These are phyloP conservation scores for Papiliotrema nemorosa DNA, from an alignment of 1,284 basidiomycete genomes.

Conservation along the genomic window DNA sequence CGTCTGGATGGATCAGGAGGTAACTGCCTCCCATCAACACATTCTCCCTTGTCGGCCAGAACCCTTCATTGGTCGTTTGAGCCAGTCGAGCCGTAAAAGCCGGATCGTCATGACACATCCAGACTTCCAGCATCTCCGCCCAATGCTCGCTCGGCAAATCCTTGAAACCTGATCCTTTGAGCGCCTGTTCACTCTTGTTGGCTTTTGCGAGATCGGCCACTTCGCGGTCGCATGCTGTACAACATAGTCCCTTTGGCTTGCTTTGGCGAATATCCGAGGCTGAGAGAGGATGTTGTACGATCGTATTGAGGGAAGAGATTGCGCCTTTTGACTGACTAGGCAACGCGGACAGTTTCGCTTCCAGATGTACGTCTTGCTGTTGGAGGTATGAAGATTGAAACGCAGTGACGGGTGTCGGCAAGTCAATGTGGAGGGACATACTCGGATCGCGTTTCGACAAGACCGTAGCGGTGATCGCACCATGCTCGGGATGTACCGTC, in stretches of 20 bases:
- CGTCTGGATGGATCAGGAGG: slow-evolving; percentile 65
- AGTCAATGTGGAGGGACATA: slow-evolving; percentile 60
- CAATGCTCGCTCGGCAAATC: slow-evolving; percentile 93
- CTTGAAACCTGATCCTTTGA: slow-evolving; percentile 59
- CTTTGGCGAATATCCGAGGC: slow-evolving; percentile 31
- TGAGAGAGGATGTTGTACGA: slow-evolving; percentile 34
- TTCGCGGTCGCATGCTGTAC: slow-evolving; percentile 60
- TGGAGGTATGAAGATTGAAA: slow-evolving; percentile 60
- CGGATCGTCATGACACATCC: slow-evolving; percentile 97
- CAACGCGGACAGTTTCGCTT: slow-evolving; percentile 61
- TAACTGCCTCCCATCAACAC: slow-evolving; percentile 83
- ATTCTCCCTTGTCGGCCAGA: slow-evolving; percentile 69
- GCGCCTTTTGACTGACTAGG: slow-evolving; percentile 23
- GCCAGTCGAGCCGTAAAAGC: slow-evolving; percentile 66
- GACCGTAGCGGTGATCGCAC: slow-evolving; percentile 57
- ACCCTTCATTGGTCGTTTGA: slow-evolving; percentile 63
- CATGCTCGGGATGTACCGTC: slow-evolving; percentile 33
- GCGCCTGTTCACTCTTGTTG: slow-evolving; percentile 52
- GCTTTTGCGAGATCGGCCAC: slow-evolving; percentile 59
- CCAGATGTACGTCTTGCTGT: slow-evolving; percentile 57
- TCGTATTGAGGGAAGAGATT: slow-evolving; percentile 20
- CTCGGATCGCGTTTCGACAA: slow-evolving; percentile 60
- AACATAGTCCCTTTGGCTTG: slow-evolving; percentile 34
- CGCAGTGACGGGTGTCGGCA: slow-evolving; percentile 62
- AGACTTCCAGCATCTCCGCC: slow-evolving; percentile 93